phyloP scores from a whole-genome alignment of 2,329 filamentous ascomycete species.

The Ophiobolus disseminans region DNA sequence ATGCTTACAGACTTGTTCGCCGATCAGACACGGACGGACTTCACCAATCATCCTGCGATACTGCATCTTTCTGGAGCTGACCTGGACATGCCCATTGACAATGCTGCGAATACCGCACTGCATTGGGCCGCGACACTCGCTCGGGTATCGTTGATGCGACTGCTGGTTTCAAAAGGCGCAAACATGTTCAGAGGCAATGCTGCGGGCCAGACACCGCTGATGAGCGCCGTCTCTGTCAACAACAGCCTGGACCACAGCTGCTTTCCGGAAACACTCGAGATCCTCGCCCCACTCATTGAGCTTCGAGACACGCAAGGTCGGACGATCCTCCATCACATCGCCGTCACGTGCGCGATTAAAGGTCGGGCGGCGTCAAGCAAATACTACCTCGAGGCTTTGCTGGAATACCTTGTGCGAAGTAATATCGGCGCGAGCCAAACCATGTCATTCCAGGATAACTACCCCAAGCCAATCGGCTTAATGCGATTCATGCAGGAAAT shows the following conservation, averaged over 20 bases:
- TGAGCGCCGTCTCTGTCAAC: slow-evolving; percentile 89
- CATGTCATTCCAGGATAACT: slow-evolving; percentile 56
- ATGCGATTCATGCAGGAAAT: slow-evolving; percentile 96
- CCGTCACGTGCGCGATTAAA: slow-evolving; percentile 93
- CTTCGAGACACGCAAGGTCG: slow-evolving; percentile 86
- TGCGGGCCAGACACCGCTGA: slow-evolving; percentile 88
- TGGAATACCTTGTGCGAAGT: slow-evolving; percentile 93
- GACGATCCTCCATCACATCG: slow-evolving; percentile 95
- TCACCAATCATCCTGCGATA: slow-evolving; percentile 77
- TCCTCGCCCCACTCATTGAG: slow-evolving; percentile 88
- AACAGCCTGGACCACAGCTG: slow-evolving; percentile 92
- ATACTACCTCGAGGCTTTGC: slow-evolving; percentile 92
- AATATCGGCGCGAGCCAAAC: slow-evolving; percentile 45
- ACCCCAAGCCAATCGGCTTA: slow-evolving; percentile 76
- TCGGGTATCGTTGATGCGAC: slow-evolving; percentile 79
- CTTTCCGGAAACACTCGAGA: slow-evolving; percentile 88
- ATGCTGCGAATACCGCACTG: slow-evolving; percentile 85
- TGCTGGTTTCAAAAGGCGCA: slow-evolving; percentile 83
- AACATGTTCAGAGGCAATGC: slow-evolving; percentile 88
- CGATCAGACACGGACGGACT: slow-evolving; percentile 69
- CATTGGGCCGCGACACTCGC: slow-evolving; percentile 97
- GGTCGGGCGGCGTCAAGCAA: slow-evolving; percentile 89
- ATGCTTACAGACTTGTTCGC: slow-evolving; percentile 75
- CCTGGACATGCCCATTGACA: slow-evolving; percentile 90
- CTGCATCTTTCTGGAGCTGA: slow-evolving; percentile 77